Evolutionary conservation across 1,284 basidiomycete genomes (phyloP).

Genomic region (Malassezia equina): DNA sequence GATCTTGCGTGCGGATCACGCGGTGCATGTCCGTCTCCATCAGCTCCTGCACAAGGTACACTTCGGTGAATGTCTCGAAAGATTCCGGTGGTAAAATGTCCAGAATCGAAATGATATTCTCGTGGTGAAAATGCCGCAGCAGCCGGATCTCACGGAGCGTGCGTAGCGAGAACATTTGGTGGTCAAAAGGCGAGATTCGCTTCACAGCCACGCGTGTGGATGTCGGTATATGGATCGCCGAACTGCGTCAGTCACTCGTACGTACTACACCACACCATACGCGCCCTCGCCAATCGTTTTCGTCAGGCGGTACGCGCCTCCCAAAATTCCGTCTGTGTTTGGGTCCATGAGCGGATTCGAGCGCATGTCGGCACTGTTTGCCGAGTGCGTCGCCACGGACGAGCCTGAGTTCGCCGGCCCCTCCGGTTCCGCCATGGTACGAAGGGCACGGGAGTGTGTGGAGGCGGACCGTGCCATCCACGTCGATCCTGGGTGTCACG

Average conservation of each 20-base stretch:
- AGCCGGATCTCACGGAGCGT: slow-evolving; percentile 46
- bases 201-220: slow-evolving; percentile 50
- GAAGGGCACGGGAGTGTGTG: not conserved
- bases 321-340: slow-evolving; percentile 10
- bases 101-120: slow-evolving; percentile 41
- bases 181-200: slow-evolving; percentile 45
- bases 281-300: slow-evolving; percentile 51
- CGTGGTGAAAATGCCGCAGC: slow-evolving; percentile 44
- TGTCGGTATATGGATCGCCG: slow-evolving; percentile 47
- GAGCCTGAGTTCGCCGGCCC: not conserved
- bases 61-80: slow-evolving; percentile 85
- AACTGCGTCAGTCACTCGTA: slow-evolving; percentile 17
- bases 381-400: not conserved
- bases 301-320: slow-evolving; percentile 44
- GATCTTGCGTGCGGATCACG: slow-evolving; percentile 47
- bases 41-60: slow-evolving; percentile 59
- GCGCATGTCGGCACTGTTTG: not conserved
- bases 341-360: not conserved
- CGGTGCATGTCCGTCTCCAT: slow-evolving; percentile 48
- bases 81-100: slow-evolving; percentile 48
- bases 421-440: not conserved
- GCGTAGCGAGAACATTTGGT: slow-evolving; percentile 47
- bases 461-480: not conserved
- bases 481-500: not conserved
- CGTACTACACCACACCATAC: slow-evolving; percentile 50